Base-by-base conservation (phyloP, 371 early-diverging fungal genomes). In the Sporodiniella umbellata region DNA sequence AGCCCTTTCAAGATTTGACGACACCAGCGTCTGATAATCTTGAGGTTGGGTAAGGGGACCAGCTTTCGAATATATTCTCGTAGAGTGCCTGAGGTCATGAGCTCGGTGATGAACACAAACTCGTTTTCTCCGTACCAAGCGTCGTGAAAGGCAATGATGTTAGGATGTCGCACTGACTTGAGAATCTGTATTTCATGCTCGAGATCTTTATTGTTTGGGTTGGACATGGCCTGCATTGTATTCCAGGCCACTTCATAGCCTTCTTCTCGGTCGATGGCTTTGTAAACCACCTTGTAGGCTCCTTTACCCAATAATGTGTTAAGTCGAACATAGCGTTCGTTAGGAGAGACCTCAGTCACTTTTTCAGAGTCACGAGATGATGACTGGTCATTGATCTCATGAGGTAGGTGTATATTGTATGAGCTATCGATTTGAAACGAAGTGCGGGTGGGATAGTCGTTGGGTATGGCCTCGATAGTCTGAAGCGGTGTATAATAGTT, bases 201-300 rank as follows among this genome's bases (percentile, higher is more conserved):
- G 53, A 88, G 56, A 26, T 81, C 80, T 43, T 75, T 79, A 15
- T 60, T 51, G 33, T 50, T 48, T 22, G 42, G 37, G 3, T 48
- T 55, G 48, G 64, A 59, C 64, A 44, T 59, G 0, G 53, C 45
- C 75, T 72, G 69, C 60, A 72, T 62, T 0, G 68, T 56, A 60
- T 90, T 90, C 90, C 92, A 92, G 23, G 93, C 93, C 5, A 92
- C 89, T 66, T 90, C 91, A 33, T 86, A 79, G 4, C 90, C 90
- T 64, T 89, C 88, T 51, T 89, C 87, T 18, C 81, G 74, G 56
- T 92, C 91, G 53, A 88, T 80, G 11, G 88, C 89, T 51, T 89
- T 90, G 61, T 79, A 89, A 3, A 92, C 93, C 23, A 85, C 80
- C 56, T 92, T 92, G 64, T 85, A 89, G 4, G 90, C 87, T 5